Evolutionary conservation across 2,329 filamentous ascomycete species (phyloP).

Genomic region (Sporothrix humicola): DNA sequence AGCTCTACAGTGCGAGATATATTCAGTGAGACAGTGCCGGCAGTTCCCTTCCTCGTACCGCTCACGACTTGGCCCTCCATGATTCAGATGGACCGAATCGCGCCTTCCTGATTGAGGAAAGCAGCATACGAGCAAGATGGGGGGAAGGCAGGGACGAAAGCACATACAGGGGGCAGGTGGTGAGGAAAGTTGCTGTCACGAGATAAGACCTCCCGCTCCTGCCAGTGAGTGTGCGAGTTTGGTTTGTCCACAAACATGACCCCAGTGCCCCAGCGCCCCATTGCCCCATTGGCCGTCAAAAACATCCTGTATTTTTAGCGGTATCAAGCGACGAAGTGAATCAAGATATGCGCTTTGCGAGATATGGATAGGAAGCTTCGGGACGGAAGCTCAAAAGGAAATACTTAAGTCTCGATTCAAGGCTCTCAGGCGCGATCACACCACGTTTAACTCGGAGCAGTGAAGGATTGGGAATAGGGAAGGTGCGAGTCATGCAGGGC

Average conservation of each 20-base stretch:
- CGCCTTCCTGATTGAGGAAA: constrained; percentile 30
- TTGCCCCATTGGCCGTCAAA: too few species aligned
- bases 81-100: constrained; percentile 18
- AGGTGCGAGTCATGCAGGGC: constrained; percentile 10
- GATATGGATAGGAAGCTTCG: neutral
- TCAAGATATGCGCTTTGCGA: neutral
- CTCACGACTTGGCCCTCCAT: neutral
- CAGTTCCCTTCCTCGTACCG: neutral
- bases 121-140: constrained; percentile 11
- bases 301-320: too few species aligned
- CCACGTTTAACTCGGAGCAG: neutral
- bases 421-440: neutral
- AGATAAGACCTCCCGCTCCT: neutral
- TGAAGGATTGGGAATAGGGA: neutral
- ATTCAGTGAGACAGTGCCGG: neutral
- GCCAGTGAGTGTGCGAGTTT: neutral
- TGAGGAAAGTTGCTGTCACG: neutral
- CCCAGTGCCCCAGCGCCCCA: too few species aligned
- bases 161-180: neutral
- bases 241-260: too few species aligned
- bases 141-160: neutral
- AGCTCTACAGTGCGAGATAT: constrained; percentile 18
- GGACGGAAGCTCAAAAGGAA: neutral
- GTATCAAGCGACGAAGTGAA: too few species aligned
- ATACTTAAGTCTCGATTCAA: neutral